These are phyloP conservation scores for Vickermania spadyakhi DNA, from an alignment of 208 protist genomes.

Conservation along the genomic window DNA sequence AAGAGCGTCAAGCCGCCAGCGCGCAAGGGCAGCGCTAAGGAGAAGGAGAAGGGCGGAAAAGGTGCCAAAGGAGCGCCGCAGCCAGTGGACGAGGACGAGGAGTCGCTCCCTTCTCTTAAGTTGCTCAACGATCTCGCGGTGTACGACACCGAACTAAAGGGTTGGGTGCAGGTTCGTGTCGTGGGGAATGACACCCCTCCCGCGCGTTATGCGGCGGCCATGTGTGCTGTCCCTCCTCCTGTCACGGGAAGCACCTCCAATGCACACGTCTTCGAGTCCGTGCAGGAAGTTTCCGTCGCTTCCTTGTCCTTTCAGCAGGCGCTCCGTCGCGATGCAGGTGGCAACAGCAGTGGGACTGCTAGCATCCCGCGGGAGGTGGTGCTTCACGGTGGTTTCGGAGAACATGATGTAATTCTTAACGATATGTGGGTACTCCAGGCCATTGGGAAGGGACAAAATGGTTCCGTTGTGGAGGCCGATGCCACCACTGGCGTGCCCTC, in stretches of 20 bases:
- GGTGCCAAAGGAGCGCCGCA: neutral
- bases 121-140: constrained; percentile 30
- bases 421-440: constrained; percentile 68
- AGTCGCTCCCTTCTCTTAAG: constrained; percentile 6
- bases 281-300: neutral
- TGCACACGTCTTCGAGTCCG: neutral
- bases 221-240: constrained; percentile 24
- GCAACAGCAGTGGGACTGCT: constrained; percentile 5
- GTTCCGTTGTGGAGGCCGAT: constrained; percentile 8
- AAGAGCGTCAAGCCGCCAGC: constrained; percentile 6
- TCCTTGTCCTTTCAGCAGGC: constrained; percentile 7
- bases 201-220: constrained; percentile 38
- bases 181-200: constrained; percentile 17
- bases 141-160: constrained; percentile 23
- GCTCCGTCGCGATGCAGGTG: constrained; percentile 8
- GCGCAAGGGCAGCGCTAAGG: neutral
- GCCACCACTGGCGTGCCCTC: constrained; percentile 7
- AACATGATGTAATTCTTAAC: constrained; percentile 21
- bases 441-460: constrained; percentile 9
- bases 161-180: constrained; percentile 42
- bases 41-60: constrained; percentile 2
- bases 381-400: constrained; percentile 59
- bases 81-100: neutral
- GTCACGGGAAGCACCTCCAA: constrained; percentile 1
- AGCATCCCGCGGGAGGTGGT: constrained; percentile 37